Evolutionary conservation across 2,329 filamentous ascomycete genomes (phyloP).

Genomic region (Colletotrichum tanaceti): DNA sequence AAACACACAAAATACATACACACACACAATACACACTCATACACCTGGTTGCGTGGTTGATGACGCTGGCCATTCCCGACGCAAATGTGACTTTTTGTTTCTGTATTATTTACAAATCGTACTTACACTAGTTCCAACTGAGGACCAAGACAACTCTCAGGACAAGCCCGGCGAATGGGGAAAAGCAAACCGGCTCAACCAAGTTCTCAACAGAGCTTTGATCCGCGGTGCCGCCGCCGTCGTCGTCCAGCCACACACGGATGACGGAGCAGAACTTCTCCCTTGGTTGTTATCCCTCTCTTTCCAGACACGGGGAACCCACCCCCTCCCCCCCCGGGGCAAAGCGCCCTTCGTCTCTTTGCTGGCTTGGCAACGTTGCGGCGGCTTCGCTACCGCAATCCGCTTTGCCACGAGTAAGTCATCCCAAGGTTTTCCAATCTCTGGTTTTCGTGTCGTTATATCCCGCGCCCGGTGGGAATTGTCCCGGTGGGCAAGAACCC

Average conservation of each 20-base stretch:
- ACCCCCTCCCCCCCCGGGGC: no score
- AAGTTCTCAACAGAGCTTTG: neutral
- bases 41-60: neutral
- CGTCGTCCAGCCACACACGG: neutral
- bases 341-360: no score
- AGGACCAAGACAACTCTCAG: neutral
- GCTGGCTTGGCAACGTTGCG: neutral
- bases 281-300: slow-evolving; percentile 13
- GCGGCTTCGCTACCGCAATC: slow-evolving; percentile 1
- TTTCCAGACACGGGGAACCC: neutral
- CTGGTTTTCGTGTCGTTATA: neutral
- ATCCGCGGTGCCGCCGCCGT: no score
- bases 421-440: neutral
- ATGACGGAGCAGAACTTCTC: slow-evolving; percentile 4
- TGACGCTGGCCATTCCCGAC: neutral
- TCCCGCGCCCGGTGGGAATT: neutral
- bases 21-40: no score
- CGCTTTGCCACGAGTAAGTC: slow-evolving; percentile 5
- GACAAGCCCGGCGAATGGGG: neutral
- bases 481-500: neutral
- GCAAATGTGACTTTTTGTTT: neutral
- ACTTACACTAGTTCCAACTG: neutral
- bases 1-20: no score
- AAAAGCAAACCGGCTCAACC: neutral
- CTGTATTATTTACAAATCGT: neutral